Evolutionary conservation across 108 stramenopile species (phyloP).

Genomic region (Nitzschia sp.): DNA sequence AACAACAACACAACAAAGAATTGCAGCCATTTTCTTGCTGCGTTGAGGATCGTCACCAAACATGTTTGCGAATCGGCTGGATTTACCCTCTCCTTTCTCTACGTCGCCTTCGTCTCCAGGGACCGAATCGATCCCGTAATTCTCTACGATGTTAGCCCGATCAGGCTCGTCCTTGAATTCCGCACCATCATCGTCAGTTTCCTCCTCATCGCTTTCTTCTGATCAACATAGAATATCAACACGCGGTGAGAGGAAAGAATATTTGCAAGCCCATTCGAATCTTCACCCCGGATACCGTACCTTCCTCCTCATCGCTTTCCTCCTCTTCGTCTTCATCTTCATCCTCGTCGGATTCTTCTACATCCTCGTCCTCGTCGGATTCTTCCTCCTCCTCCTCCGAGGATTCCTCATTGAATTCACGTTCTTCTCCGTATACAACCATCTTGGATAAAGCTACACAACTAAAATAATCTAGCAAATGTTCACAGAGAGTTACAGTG

Average conservation of each 20-base stretch:
- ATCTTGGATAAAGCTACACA: background rate
- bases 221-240: too few species aligned
- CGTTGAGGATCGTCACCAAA: background rate
- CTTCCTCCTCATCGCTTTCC: background rate
- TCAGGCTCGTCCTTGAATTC: background rate
- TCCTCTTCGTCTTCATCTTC: background rate
- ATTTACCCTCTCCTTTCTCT: background rate
- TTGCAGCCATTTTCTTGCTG: background rate
- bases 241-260: too few species aligned
- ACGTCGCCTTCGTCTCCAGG: slow-evolving; percentile 1
- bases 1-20: background rate
- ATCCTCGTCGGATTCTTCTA: background rate
- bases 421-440: background rate
- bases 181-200: background rate
- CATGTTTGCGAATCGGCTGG: too few species aligned
- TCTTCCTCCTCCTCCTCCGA: background rate
- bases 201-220: background rate
- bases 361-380: slow-evolving; percentile 1
- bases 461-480: too few species aligned
- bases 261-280: too few species aligned
- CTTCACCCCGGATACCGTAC: background rate
- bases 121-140: background rate
- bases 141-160: background rate
- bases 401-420: background rate
- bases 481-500: too few species aligned